Percentiles rank a stretch among this genome's conserved stretches.
Conservation (phyloP, 371 early-diverging fungal species). For the Amoeboaphelidium occidentale region DNA sequence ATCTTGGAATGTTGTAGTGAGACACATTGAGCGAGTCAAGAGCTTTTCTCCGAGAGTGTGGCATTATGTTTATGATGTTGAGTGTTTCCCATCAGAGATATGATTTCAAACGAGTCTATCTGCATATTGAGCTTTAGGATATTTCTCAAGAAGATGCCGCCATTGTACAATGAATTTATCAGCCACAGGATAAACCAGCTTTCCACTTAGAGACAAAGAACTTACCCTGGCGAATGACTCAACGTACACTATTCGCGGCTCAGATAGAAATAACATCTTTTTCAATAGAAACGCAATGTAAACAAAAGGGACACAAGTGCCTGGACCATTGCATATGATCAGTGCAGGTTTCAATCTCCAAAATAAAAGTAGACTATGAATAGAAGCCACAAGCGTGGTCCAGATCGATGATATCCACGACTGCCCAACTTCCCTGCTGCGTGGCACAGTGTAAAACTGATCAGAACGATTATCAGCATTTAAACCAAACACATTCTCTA, state of each 20-base stretch:
- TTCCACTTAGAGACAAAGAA: conserved; percentile 57
- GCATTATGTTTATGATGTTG: conserved; percentile 16
- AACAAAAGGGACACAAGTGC: conserved; percentile 65
- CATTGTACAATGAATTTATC: conserved; percentile 82
- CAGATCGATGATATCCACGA: conserved; percentile 29
- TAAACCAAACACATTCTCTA: neutral
- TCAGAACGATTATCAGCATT: conserved; percentile 7
- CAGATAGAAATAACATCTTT: conserved; percentile 28
- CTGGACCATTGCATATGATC: conserved; percentile 80
- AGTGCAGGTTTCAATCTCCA: conserved; percentile 5
- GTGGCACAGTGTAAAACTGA: conserved; percentile 21
- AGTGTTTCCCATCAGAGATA: no score
- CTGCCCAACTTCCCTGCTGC: conserved; percentile 44
- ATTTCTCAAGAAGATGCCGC: conserved; percentile 27
- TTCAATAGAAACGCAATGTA: conserved; percentile 24
- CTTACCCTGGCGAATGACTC: conserved; percentile 77
- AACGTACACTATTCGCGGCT: conserved; percentile 39
- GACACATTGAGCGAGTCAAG: conserved; percentile 14
- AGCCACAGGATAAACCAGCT: conserved; percentile 34
- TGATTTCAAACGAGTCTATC: conserved; percentile 37
- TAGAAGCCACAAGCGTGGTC: conserved; percentile 17
- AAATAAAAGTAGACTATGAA: neutral
- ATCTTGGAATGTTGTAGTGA: conserved; percentile 8
- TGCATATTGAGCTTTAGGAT: conserved; percentile 35
- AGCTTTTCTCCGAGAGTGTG: conserved; percentile 16